phyloP scores from a whole-genome alignment of 2,329 filamentous ascomycete genomes.

The Cladosporium sp. region DNA sequence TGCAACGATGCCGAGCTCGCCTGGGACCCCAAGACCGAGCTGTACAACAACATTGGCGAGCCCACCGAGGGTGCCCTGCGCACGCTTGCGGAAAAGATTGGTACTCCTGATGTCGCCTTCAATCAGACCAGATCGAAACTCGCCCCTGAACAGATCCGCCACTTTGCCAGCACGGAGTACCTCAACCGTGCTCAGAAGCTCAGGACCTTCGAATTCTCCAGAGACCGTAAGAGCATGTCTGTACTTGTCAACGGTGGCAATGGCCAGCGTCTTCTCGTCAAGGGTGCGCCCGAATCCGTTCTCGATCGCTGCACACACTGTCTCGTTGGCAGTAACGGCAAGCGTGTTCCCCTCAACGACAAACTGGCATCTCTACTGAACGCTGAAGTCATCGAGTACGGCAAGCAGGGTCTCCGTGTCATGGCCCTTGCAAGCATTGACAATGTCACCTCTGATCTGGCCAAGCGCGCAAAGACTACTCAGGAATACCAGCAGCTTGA shows the following conservation, averaged over 20 bases:
- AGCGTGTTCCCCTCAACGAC: conserved; percentile 69
- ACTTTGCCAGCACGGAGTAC: conserved; percentile 82
- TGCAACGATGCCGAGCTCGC: conserved; percentile 88
- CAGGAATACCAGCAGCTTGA: conserved; percentile 83
- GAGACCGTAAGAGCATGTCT: conserved; percentile 99
- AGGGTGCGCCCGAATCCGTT: conserved; percentile 93
- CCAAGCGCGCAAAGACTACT: conserved; percentile 73
- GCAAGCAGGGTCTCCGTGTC: conserved; percentile 87
- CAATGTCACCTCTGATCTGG: conserved; percentile 67
- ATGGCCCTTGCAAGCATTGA: conserved; percentile 89
- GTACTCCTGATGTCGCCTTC: conserved; percentile 67
- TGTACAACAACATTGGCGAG: conserved; percentile 84
- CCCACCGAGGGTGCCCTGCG: conserved; percentile 92
- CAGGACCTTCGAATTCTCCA: conserved; percentile 93
- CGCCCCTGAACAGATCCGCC: conserved; percentile 62
- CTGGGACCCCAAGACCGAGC: conserved; percentile 73
- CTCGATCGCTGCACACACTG: conserved; percentile 87
- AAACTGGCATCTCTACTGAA: conserved; percentile 69
- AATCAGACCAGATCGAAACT: conserved; percentile 55
- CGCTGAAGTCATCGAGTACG: conserved; percentile 83
- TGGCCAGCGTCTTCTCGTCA: conserved; percentile 82
- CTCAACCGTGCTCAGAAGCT: conserved; percentile 73
- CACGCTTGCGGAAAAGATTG: conserved; percentile 90
- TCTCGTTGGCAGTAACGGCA: conserved; percentile 74
- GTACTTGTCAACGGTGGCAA: conserved; percentile 75